phyloP scores from a whole-genome alignment of 371 early-diverging fungal species.

The Mucor mucedo region DNA sequence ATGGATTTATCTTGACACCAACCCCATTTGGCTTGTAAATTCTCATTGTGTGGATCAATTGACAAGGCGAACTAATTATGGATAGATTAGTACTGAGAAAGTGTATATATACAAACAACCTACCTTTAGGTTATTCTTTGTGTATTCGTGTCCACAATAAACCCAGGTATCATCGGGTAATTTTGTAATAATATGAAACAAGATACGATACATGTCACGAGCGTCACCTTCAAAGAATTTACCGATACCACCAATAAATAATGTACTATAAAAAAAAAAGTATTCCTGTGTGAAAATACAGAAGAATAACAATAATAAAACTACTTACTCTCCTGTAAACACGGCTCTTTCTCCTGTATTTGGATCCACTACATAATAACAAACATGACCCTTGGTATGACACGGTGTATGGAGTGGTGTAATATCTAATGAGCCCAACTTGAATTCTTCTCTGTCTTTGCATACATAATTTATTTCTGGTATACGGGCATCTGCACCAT shows the following conservation, averaged over 20 bases:
- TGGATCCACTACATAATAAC: conserved; percentile 78
- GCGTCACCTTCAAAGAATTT: conserved; percentile 94
- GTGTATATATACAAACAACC: neutral
- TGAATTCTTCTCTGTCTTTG: conserved; percentile 76
- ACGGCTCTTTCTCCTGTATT: conserved; percentile 50
- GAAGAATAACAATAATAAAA: neutral
- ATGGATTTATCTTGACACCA: conserved; percentile 57
- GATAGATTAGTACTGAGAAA: neutral
- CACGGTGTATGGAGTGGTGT: conserved; percentile 80
- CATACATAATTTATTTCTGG: conserved; percentile 80
- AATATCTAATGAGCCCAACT: conserved; percentile 73
- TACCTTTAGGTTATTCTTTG: conserved; percentile 46
- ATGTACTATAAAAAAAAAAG: conserved; percentile 23
- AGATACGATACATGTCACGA: conserved; percentile 79
- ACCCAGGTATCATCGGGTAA: conserved; percentile 89
- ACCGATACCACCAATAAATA: conserved; percentile 79
- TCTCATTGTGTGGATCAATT: conserved; percentile 56
- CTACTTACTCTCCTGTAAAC: conserved; percentile 50
- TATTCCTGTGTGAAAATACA: neutral
- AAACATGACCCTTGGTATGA: conserved; percentile 90
- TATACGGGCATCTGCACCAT: conserved; percentile 91
- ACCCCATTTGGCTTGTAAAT: conserved; percentile 58
- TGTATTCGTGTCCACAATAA: conserved; percentile 75
- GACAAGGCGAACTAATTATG: conserved; percentile 49
- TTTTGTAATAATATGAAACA: conserved; percentile 73